A percentile compares a stretch with the other conserved stretches of the same genome.
Evolutionary conservation across 2,329 filamentous ascomycete genomes (phyloP).

Genomic region (Lachnellula suecica): DNA sequence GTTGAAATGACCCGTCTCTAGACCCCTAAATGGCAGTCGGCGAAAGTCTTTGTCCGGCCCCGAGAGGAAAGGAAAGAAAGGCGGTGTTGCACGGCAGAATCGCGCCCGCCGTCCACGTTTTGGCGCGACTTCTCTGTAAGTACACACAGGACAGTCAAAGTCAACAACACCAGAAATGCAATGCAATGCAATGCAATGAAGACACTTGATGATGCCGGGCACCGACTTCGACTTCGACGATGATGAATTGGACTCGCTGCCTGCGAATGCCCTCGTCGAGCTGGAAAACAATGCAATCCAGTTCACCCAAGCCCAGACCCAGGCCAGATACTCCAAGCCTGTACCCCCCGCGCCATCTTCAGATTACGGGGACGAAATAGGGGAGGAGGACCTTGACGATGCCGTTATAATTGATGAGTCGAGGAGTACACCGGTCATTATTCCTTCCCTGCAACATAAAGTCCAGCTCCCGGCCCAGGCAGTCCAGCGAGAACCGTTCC

Average conservation of each 20-base stretch:
- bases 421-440: slow-evolving; percentile 22
- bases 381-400: slow-evolving; percentile 48
- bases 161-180: background rate
- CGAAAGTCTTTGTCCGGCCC: background rate
- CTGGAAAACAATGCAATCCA: slow-evolving; percentile 64
- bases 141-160: background rate
- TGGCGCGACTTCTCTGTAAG: too few relatives aligned
- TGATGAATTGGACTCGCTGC: slow-evolving; percentile 61
- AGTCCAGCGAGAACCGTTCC: slow-evolving; percentile 23
- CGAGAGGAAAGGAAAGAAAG: too few relatives aligned
- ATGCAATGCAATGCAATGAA: slow-evolving; percentile 18
- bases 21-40: background rate
- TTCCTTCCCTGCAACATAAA: slow-evolving; percentile 15
- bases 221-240: slow-evolving; percentile 61
- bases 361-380: slow-evolving; percentile 37
- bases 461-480: slow-evolving; percentile 13
- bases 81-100: slow-evolving; percentile 10
- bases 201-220: slow-evolving; percentile 39
- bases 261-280: slow-evolving; percentile 56
- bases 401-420: slow-evolving; percentile 47
- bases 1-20: too few relatives aligned
- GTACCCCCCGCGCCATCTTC: slow-evolving; percentile 28
- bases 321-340: slow-evolving; percentile 10
- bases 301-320: slow-evolving; percentile 43
- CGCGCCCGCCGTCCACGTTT: background rate